phyloP scores from a whole-genome alignment of 805 yeast genomes.

The Candida taoyuanica region DNA sequence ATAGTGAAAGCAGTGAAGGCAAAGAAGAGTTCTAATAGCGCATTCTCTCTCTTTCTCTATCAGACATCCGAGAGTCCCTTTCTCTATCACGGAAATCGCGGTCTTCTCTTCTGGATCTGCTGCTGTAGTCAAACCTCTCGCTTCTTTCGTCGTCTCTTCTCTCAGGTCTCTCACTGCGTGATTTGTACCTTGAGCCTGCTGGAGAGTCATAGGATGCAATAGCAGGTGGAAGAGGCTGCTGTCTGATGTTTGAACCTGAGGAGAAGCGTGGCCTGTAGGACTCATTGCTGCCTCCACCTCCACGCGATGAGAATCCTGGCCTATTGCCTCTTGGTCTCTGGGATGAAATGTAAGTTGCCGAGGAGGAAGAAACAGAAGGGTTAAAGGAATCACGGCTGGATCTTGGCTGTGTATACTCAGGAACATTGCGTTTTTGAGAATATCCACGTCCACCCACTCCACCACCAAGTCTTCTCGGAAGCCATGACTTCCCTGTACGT shows the following conservation, averaged over 20 bases:
- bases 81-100: conserved; percentile 22
- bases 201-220: background rate
- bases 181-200: conserved; percentile 7
- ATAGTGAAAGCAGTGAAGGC: too few species aligned
- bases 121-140: conserved; percentile 21
- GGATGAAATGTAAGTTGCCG: background rate
- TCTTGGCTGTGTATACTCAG: conserved; percentile 12
- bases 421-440: conserved; percentile 31
- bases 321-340: conserved; percentile 6
- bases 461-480: conserved; percentile 78
- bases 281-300: conserved; percentile 8
- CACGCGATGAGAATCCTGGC: conserved; percentile 8
- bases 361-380: background rate
- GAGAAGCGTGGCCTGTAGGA: conserved; percentile 3
- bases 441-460: conserved; percentile 87
- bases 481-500: conserved; percentile 59
- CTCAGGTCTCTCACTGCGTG: conserved; percentile 10
- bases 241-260: background rate
- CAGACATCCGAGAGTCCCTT: conserved; percentile 21
- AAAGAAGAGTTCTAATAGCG: conserved; percentile 9
- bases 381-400: conserved; percentile 4
- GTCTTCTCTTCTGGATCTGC: conserved; percentile 22
- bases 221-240: background rate
- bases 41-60: conserved; percentile 18
- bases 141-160: conserved; percentile 13